Conservation (phyloP, 1,139 yeast species). For the Yamadazyma conglobata region DNA sequence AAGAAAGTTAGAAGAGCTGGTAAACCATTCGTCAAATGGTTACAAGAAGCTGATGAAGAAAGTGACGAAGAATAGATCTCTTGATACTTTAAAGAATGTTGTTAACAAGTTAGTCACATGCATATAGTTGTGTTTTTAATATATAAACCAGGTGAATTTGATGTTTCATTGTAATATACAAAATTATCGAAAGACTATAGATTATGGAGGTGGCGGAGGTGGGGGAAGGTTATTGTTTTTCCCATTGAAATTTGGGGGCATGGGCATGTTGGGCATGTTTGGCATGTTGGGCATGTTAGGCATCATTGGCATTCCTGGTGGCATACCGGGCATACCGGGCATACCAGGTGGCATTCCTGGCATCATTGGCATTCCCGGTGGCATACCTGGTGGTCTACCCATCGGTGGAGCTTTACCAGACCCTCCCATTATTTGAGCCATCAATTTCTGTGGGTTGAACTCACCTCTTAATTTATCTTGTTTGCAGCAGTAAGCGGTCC, state of each 20-base stretch:
- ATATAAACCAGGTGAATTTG: too few relatives aligned
- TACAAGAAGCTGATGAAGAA: constrained; percentile 82
- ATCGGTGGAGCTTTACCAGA: constrained; percentile 15
- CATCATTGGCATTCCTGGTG: constrained; percentile 13
- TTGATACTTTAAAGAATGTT: neutral
- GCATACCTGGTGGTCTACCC: constrained; percentile 13
- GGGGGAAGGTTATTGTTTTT: constrained; percentile 14
- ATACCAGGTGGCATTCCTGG: constrained; percentile 5
- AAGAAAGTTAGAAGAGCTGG: constrained; percentile 96
- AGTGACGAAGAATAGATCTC: constrained; percentile 52
- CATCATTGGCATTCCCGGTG: constrained; percentile 17
- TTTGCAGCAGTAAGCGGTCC: constrained; percentile 90
- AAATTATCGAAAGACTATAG: too few relatives aligned
- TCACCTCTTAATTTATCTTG: constrained; percentile 81
- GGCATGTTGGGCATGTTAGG: constrained; percentile 15
- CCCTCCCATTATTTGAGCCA: constrained; percentile 41
- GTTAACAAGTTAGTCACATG: neutral
- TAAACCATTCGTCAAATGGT: constrained; percentile 92
- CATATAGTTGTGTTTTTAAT: constrained; percentile 3
- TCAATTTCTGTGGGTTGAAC: constrained; percentile 59
- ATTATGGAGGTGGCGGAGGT: constrained; percentile 19
- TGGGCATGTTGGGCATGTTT: constrained; percentile 22
- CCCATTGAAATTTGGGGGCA: constrained; percentile 8
- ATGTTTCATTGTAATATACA: too few relatives aligned
- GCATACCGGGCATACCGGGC: constrained; percentile 15